phyloP scores from a whole-genome alignment of 306 rosid species.

The Quercus agrifolia region DNA sequence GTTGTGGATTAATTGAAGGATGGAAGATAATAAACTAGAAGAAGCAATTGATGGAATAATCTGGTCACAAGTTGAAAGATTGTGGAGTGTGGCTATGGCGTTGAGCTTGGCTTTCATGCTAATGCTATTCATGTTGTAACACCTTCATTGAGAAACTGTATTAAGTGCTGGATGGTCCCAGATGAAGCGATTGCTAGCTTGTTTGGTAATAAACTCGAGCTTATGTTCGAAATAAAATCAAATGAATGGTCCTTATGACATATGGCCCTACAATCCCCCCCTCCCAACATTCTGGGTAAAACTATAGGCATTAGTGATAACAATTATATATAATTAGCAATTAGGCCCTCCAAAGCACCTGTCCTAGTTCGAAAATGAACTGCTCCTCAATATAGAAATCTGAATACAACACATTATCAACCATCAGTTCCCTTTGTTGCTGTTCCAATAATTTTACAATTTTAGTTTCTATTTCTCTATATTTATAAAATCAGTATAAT shows the following conservation, averaged over 20 bases:
- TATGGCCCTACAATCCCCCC: no score
- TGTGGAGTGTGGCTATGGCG: conserved; percentile 62
- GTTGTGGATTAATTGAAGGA: conserved; percentile 44
- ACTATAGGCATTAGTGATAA: no score
- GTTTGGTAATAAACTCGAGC: conserved; percentile 20
- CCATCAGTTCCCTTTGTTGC: not conserved
- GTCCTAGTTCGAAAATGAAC: not conserved
- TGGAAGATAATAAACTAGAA: conserved; percentile 37
- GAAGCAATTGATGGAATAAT: conserved; percentile 44
- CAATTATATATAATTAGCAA: no score
- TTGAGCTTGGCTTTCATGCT: conserved; percentile 59
- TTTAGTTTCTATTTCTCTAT: not conserved
- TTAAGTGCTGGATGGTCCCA: conserved; percentile 50
- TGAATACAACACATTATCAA: not conserved
- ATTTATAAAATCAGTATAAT: not conserved
- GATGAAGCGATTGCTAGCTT: conserved; percentile 57
- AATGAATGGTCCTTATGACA: no score
- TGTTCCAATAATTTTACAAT: not conserved
- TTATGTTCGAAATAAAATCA: no score
- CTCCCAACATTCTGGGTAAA: no score
- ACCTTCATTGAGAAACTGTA: conserved; percentile 28
- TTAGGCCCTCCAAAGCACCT: not conserved
- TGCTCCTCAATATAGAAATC: not conserved
- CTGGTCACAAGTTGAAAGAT: conserved; percentile 64
- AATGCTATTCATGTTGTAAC: not conserved